A percentile compares a stretch with the other conserved stretches of the same genome.
Evolutionary conservation across 2,329 filamentous ascomycete species (phyloP).

Genomic region (Cryphonectria japonica): DNA sequence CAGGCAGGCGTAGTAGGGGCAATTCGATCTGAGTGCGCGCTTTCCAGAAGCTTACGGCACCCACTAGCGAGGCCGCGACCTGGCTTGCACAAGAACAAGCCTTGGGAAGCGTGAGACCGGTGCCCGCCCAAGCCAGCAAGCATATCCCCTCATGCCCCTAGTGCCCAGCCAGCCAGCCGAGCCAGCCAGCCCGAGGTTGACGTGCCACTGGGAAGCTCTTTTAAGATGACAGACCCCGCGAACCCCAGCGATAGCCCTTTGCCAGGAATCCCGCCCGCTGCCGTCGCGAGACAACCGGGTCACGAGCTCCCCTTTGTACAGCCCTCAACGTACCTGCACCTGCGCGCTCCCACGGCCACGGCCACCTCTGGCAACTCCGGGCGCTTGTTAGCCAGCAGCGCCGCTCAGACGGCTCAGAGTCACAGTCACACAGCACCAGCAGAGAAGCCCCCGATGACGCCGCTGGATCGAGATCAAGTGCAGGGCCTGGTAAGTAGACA

Average conservation of each 20-base stretch:
- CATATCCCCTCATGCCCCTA: conserved; percentile 16
- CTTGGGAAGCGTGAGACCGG: conserved; percentile 2
- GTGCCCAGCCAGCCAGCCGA: conserved; percentile 7
- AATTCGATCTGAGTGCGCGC: not conserved
- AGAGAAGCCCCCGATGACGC: conserved; percentile 51
- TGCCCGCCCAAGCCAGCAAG: conserved; percentile 10
- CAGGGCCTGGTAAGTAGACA: conserved; percentile 71
- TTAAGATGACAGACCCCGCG: conserved; percentile 30
- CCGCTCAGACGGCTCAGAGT: conserved; percentile 29
- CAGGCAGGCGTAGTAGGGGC: not conserved
- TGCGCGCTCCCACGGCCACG: conserved; percentile 26
- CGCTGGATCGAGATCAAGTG: conserved; percentile 75
- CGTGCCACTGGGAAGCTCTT: conserved; percentile 17
- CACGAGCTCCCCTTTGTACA: conserved; percentile 62
- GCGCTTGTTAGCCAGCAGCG: conserved; percentile 16
- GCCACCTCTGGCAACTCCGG: conserved; percentile 15
- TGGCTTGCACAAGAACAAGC: not conserved
- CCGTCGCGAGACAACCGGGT: conserved; percentile 39
- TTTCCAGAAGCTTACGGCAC: not conserved
- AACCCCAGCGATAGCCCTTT: conserved; percentile 32
- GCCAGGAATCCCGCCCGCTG: conserved; percentile 29
- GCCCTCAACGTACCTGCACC: conserved; percentile 60
- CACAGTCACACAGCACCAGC: conserved; percentile 45
- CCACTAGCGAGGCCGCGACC: not conserved
- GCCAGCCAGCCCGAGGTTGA: conserved; percentile 15